A percentile compares a stretch with the other conserved stretches of the same genome.
phyloP scores from a whole-genome alignment of 2,329 filamentous ascomycete species.

The Myriangium duriaei region DNA sequence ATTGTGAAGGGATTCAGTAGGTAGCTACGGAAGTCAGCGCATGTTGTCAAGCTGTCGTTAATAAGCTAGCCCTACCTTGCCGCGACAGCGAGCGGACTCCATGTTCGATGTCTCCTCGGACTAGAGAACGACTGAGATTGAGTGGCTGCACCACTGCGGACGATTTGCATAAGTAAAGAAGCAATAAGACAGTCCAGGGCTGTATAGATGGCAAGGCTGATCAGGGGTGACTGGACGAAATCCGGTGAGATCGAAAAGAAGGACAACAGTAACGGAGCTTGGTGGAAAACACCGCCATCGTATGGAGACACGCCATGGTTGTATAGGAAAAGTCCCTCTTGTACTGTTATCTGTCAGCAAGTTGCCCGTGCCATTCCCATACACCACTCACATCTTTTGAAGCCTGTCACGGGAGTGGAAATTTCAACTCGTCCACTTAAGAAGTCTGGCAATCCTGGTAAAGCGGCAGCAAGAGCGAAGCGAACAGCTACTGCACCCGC shows the following conservation, averaged over 20 bases:
- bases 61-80: conserved; percentile 58
- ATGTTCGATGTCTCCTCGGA: conserved; percentile 59
- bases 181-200: conserved; percentile 72
- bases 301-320: conserved; percentile 94
- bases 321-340: conserved; percentile 93
- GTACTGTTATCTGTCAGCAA: conserved; percentile 45
- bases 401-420: conserved; percentile 92
- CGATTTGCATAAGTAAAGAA: conserved; percentile 63
- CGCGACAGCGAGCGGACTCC: conserved; percentile 62
- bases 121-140: conserved; percentile 68
- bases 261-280: conserved; percentile 77
- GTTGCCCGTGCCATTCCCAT: conserved; percentile 4
- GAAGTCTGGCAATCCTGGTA: conserved; percentile 72
- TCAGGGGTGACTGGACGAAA: conserved; percentile 46
- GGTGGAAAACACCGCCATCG: conserved; percentile 75
- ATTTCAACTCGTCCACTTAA: conserved; percentile 89
- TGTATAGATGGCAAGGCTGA: conserved; percentile 71
- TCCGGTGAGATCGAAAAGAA: conserved; percentile 81
- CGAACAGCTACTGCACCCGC: conserved; percentile 64
- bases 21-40: conserved; percentile 43
- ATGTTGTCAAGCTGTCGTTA: conserved; percentile 13
- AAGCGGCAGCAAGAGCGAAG: conserved; percentile 64
- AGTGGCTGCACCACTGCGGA: conserved; percentile 65
- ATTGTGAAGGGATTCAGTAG: conserved; percentile 93
- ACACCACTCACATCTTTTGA: conserved; percentile 69